phyloP scores from a whole-genome alignment of 495 filamentous ascomycete species.

The Letharia columbiana region DNA sequence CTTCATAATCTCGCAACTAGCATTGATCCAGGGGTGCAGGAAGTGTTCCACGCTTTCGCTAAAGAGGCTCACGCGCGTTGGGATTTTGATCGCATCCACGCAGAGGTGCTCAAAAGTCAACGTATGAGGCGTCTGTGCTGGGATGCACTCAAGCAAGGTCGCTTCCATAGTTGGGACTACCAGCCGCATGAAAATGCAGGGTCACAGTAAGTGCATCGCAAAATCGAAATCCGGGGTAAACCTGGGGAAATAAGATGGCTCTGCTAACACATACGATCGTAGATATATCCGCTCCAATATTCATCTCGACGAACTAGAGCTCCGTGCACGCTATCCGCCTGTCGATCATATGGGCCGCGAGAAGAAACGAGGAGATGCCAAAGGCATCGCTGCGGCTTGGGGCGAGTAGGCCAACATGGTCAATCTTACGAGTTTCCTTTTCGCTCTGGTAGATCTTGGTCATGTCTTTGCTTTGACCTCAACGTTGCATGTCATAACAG shows the following conservation, averaged over 20 bases:
- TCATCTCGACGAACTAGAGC: constrained; percentile 60
- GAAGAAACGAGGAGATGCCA: constrained; percentile 22
- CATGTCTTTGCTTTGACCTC: neutral
- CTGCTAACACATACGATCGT: neutral
- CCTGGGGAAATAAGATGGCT: neutral
- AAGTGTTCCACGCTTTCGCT: constrained; percentile 50
- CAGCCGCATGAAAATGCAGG: constrained; percentile 63
- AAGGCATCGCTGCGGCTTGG: constrained; percentile 20
- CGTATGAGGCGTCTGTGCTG: constrained; percentile 63
- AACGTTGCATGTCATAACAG: neutral
- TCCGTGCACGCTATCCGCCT: constrained; percentile 53
- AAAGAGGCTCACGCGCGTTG: constrained; percentile 58
- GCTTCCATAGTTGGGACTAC: constrained; percentile 67
- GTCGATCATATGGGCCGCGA: constrained; percentile 52
- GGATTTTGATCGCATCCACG: constrained; percentile 63
- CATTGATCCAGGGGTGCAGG: constrained; percentile 37
- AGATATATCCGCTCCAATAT: constrained; percentile 62
- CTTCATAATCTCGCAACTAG: constrained; percentile 55
- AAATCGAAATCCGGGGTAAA: constrained; percentile 2
- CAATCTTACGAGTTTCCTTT: neutral
- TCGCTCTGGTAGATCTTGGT: neutral
- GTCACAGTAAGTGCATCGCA: constrained; percentile 47
- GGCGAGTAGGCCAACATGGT: constrained; percentile 5
- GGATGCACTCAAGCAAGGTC: constrained; percentile 62
- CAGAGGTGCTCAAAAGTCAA: constrained; percentile 61